phyloP scores from a whole-genome alignment of 1,284 basidiomycete genomes.

The Sporisorium scitamineum region DNA sequence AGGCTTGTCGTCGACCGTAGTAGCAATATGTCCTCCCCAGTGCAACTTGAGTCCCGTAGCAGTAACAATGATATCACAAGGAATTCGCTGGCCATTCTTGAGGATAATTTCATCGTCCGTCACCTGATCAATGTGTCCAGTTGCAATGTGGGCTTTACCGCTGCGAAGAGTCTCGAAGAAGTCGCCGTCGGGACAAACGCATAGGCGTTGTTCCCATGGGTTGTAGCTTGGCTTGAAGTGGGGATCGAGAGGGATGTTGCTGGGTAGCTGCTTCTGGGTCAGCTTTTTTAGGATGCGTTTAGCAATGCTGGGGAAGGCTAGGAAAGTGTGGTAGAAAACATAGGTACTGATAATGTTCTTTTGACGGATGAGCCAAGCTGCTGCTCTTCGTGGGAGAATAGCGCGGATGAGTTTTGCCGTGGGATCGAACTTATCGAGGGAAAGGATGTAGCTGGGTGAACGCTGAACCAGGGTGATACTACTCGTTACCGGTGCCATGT shows the following conservation, averaged over 20 bases:
- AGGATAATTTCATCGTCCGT: conserved; percentile 58
- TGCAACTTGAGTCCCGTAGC: conserved; percentile 67
- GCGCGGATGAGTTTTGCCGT: conserved; percentile 55
- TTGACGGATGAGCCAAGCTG: conserved; percentile 45
- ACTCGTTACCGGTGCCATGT: conserved; percentile 54
- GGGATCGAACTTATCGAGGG: conserved; percentile 59
- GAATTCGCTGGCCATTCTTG: conserved; percentile 59
- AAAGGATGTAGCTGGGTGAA: conserved; percentile 64
- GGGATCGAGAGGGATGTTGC: conserved; percentile 62
- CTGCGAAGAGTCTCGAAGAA: conserved; percentile 62
- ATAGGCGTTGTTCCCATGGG: conserved; percentile 69
- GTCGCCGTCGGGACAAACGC: conserved; percentile 67
- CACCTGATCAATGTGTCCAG: conserved; percentile 66
- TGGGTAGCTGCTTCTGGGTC: conserved; percentile 57
- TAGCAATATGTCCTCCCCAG: conserved; percentile 56
- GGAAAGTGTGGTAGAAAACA: conserved; percentile 64
- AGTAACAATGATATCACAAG: conserved; percentile 67
- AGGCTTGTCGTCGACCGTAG: conserved; percentile 59
- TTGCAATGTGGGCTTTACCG: conserved; percentile 66
- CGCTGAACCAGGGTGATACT: conserved; percentile 67
- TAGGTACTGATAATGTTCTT: conserved; percentile 60
- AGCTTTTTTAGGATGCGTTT: conserved; percentile 44
- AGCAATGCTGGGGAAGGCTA: conserved; percentile 58
- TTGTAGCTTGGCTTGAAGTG: conserved; percentile 68
- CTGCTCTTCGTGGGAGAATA: conserved; percentile 48